Base-by-base conservation (phyloP, 2,329 filamentous ascomycete genomes). In the Diaporthe sp. region DNA sequence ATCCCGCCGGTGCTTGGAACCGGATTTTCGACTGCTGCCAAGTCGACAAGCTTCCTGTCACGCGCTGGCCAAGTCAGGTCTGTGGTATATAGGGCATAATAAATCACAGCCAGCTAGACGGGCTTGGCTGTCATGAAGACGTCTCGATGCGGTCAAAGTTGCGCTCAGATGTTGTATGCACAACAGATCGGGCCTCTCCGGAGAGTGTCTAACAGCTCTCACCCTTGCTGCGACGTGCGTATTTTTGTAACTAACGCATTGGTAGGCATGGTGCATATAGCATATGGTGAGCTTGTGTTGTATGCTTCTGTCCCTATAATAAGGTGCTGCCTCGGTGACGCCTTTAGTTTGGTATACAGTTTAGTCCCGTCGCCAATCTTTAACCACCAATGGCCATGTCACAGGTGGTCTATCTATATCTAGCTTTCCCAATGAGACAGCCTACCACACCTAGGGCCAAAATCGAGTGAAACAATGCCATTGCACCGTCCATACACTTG, bases 41-140 rank as follows among this genome's bases (percentile, higher is more conserved):
- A 68, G 65, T 13, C 46, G 65, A 68, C 65, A 68, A 68, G 46
- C 65, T 68, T 68, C 65, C 3, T 68, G 65, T 42, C 65, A 68
- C n/a, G 22, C 44, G 19, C 12, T 37, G 46, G 65, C 65, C 65
- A 53, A 68, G 62, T 39, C 62, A 28, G 0, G 25, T 31, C 28
- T 55, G 53, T 31, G 25, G 22, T 25, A 53, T 7, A 28, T 46
- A 25, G 46, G 49, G 31, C 49, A 28, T n/a, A 10, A 39, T n/a
- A 10, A 25, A 25, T 19, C 17, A 68, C 31, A 5, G 31, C 10
- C 17, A 53, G 65, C 19, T 53, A 53, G 65, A 28, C 31, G 62
- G 7, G 44, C 44, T 25, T 9, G 13, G 22, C 53, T 34, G 25
- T 51, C 13, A 22, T 25, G 22, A 53, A 22, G 34, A 17, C n/a